Percentiles rank a stretch among this genome's conserved stretches.
Evolutionary conservation across 495 filamentous ascomycete species (phyloP).

Genomic region (Penicillium angulare): DNA sequence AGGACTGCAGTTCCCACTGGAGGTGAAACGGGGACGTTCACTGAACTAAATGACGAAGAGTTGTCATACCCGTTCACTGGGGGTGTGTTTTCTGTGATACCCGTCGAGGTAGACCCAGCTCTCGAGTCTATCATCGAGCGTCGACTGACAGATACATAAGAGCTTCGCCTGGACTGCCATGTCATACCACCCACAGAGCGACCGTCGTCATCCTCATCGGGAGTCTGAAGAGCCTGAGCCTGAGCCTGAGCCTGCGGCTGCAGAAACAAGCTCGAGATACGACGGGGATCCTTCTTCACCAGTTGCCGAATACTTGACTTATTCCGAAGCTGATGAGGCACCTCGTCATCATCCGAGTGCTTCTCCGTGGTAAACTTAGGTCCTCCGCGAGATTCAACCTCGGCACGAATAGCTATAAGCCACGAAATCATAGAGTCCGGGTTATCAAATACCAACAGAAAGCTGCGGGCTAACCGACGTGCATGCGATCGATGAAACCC

Average conservation of each 20-base stretch:
- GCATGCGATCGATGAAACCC: constrained; percentile 61
- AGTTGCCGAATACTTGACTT: constrained; percentile 34
- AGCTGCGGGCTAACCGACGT: constrained; percentile 60
- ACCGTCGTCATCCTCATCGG: constrained; percentile 29
- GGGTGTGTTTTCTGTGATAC: constrained; percentile 25
- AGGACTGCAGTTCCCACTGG: constrained; percentile 5
- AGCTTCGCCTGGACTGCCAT: constrained; percentile 30
- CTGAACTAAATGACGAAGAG: constrained; percentile 16
- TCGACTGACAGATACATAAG: constrained; percentile 30
- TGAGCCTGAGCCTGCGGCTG: constrained; percentile 51
- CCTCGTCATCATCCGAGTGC: constrained; percentile 31
- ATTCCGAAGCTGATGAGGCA: constrained; percentile 38
- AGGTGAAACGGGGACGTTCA: constrained; percentile 15
- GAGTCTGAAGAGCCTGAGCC: constrained; percentile 31
- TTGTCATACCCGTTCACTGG: constrained; percentile 10
- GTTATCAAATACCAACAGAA: constrained; percentile 78
- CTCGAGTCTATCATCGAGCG: constrained; percentile 34
- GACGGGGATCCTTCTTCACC: constrained; percentile 54
- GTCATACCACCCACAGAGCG: constrained; percentile 20
- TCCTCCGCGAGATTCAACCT: constrained; percentile 68
- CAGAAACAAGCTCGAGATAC: constrained; percentile 60
- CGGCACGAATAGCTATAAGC: constrained; percentile 60
- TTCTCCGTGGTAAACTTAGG: constrained; percentile 61
- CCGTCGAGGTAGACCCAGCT: constrained; percentile 31
- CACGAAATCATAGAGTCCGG: constrained; percentile 86